phyloP scores from a whole-genome alignment of 2,329 filamentous ascomycete genomes.

The Dryadomyces sulphureus region DNA sequence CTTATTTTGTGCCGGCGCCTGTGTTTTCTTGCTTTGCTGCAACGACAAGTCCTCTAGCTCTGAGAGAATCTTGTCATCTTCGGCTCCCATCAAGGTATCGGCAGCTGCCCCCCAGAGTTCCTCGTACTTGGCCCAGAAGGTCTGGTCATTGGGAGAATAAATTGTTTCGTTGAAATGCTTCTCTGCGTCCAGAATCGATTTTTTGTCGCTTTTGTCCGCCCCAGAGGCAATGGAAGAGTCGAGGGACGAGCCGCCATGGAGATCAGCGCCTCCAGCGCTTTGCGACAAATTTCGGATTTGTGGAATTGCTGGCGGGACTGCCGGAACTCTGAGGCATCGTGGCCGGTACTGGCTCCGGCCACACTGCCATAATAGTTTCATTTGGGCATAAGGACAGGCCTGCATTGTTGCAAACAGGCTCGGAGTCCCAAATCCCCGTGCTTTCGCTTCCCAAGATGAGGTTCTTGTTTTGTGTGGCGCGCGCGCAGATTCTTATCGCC shows the following conservation, averaged over 20 bases:
- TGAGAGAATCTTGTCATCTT: too few relatives aligned
- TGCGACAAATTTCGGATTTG: neutral
- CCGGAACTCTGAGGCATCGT: too few relatives aligned
- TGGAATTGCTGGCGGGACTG: neutral
- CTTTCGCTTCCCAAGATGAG: neutral
- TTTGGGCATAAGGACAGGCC: slow-evolving; percentile 5
- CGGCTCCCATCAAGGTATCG: neutral
- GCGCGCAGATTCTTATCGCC: neutral
- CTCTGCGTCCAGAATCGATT: neutral
- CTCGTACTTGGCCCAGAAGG: slow-evolving; percentile 4
- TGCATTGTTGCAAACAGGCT: slow-evolving; percentile 4
- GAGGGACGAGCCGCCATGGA: neutral
- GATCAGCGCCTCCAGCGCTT: neutral
- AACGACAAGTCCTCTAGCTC: too few relatives aligned
- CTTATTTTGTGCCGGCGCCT: too few relatives aligned
- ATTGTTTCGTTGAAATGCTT: neutral
- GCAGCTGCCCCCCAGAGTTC: slow-evolving; percentile 6
- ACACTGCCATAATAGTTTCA: slow-evolving; percentile 6
- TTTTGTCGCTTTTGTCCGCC: neutral
- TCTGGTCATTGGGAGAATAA: neutral
- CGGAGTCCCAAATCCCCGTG: neutral
- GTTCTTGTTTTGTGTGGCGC: neutral
- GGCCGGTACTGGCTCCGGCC: slow-evolving; percentile 1
- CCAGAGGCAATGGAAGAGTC: neutral
- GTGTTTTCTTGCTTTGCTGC: too few relatives aligned